Evolutionary conservation across 2,329 filamentous ascomycete species (phyloP).

Genomic region (Lecanicillium sp.): DNA sequence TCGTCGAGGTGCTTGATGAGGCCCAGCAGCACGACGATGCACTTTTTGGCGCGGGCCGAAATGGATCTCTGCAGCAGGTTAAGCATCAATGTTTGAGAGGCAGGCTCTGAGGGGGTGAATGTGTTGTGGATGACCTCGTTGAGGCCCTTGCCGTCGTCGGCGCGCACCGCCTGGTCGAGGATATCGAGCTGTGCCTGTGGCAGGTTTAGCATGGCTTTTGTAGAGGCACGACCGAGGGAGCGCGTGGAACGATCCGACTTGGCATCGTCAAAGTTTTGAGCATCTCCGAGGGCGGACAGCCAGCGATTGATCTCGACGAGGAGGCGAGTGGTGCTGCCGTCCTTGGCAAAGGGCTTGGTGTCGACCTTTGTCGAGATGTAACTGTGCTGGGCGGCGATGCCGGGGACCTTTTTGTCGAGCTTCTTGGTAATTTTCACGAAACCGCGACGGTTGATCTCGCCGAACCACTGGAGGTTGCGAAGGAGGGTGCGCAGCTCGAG

Average conservation of each 20-base stretch:
- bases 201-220: conserved; percentile 68
- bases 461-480: conserved; percentile 94
- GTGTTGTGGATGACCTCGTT: conserved; percentile 52
- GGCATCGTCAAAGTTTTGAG: conserved; percentile 68
- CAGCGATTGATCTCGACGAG: conserved; percentile 75
- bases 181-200: conserved; percentile 62
- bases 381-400: conserved; percentile 68
- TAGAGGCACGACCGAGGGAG: conserved; percentile 71
- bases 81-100: conserved; percentile 61
- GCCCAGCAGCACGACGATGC: conserved; percentile 64
- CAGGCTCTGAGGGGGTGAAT: conserved; percentile 34
- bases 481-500: conserved; percentile 83
- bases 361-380: conserved; percentile 92
- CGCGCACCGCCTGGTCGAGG: conserved; percentile 65
- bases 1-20: conserved; percentile 71
- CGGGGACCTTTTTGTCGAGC: conserved; percentile 86
- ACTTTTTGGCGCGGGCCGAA: conserved; percentile 60
- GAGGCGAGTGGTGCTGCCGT: conserved; percentile 42
- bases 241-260: conserved; percentile 67
- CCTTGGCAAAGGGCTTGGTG: conserved; percentile 79
- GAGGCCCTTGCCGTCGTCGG: conserved; percentile 56
- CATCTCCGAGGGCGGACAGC: conserved; percentile 75
- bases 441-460: conserved; percentile 88
- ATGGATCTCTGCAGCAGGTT: conserved; percentile 76
- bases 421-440: conserved; percentile 99